Evolutionary conservation across 78 protist genomes (phyloP).

Genomic region (Creolimax fragrantissima): DNA sequence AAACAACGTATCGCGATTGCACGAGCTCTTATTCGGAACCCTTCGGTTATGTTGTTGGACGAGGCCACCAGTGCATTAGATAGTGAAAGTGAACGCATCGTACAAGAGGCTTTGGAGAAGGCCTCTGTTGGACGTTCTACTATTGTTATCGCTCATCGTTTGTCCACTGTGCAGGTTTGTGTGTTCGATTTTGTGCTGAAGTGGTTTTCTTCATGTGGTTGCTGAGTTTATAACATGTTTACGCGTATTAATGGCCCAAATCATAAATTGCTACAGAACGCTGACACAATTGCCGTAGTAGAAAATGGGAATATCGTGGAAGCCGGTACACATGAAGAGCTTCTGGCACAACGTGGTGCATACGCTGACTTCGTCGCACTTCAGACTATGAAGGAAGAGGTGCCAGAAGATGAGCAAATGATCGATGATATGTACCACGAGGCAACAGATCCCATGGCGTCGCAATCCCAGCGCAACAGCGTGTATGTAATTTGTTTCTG

Average conservation of each 20-base stretch:
- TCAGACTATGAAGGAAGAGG: background rate
- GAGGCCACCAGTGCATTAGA: slow-evolving; percentile 87
- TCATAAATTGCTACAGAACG: slow-evolving; percentile 58
- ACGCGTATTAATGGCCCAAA: slow-evolving; percentile 35
- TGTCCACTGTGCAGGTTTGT: slow-evolving; percentile 55
- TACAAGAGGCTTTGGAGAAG: slow-evolving; percentile 60
- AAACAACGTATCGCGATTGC: slow-evolving; percentile 83
- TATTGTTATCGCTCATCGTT: slow-evolving; percentile 81
- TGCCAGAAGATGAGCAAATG: background rate
- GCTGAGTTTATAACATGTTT: background rate
- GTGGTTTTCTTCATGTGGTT: background rate
- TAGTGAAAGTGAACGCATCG: slow-evolving; percentile 61
- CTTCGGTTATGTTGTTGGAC: slow-evolving; percentile 89
- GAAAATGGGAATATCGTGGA: slow-evolving; percentile 2
- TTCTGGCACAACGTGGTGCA: background rate
- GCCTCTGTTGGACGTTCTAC: slow-evolving; percentile 55
- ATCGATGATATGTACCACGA: background rate
- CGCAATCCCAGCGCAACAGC: background rate
- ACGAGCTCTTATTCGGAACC: slow-evolving; percentile 78
- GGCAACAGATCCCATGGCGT: background rate
- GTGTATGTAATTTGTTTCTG: background rate
- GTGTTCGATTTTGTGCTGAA: background rate
- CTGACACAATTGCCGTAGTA: slow-evolving; percentile 22
- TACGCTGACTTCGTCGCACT: background rate
- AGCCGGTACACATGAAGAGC: slow-evolving; percentile 60